These are phyloP conservation scores for Penicillium paneum DNA, from an alignment of 2,329 filamentous ascomycete genomes.

Conservation along the genomic window DNA sequence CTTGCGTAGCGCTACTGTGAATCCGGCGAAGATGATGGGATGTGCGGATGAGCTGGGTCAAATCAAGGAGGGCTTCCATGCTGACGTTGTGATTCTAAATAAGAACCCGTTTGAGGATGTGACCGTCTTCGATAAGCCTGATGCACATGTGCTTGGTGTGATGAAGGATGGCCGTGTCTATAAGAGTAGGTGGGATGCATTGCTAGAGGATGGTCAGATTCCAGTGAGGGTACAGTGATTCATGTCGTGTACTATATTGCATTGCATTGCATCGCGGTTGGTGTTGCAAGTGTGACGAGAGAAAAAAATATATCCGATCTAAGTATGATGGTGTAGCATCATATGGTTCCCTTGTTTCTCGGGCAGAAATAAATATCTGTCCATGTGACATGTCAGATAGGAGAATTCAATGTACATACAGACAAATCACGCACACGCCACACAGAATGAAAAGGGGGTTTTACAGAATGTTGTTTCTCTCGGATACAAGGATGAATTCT, in stretches of 20 bases:
- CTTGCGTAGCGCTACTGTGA: constrained; percentile 52
- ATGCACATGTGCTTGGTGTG: constrained; percentile 50
- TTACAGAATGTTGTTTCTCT: too few relatives aligned
- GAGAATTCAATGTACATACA: too few relatives aligned
- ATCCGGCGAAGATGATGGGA: constrained; percentile 50
- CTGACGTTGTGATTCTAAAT: constrained; percentile 53
- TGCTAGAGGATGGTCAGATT: constrained; percentile 21
- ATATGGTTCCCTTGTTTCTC: too few relatives aligned
- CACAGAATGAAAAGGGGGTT: too few relatives aligned
- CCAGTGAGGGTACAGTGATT: constrained; percentile 18
- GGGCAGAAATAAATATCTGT: too few relatives aligned
- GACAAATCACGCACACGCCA: too few relatives aligned
- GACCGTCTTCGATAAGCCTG: constrained; percentile 47
- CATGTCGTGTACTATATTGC: neutral
- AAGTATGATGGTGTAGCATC: neutral
- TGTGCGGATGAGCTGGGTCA: constrained; percentile 50
- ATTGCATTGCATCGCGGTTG: neutral
- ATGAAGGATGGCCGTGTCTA: constrained; percentile 55
- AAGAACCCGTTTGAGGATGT: constrained; percentile 56
- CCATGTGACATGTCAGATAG: too few relatives aligned
- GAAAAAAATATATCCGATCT: neutral
- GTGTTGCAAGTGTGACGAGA: neutral
- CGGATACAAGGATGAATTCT: too few relatives aligned
- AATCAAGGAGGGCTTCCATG: constrained; percentile 49
- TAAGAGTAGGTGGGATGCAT: constrained; percentile 29